Evolutionary conservation across 208 protist genomes (phyloP).

Genomic region (Angomonas desouzai): DNA sequence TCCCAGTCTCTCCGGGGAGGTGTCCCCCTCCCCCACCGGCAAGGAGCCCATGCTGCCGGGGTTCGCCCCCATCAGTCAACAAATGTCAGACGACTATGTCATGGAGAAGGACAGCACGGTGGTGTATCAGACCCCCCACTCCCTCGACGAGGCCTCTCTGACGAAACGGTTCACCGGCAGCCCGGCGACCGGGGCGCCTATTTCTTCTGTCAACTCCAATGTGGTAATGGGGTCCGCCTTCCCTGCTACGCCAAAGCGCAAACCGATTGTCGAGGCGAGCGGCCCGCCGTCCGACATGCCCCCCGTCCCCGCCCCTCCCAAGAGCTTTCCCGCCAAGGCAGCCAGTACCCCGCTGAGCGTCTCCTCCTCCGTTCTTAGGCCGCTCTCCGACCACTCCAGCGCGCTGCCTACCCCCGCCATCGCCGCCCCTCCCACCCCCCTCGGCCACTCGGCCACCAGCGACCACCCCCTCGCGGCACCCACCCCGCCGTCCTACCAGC

Average conservation of each 20-base stretch:
- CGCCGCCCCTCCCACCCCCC: not conserved
- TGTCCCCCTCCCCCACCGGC: not conserved
- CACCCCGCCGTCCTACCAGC: not conserved
- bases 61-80: not conserved
- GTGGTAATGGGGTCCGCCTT: not conserved
- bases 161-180: conserved; percentile 8
- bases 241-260: not conserved
- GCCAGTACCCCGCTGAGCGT: not conserved
- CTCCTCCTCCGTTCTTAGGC: not conserved
- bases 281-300: not conserved
- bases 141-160: not conserved
- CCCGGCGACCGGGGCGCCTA: conserved; percentile 1
- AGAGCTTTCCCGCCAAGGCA: not conserved
- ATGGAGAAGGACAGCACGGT: not conserved
- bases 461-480: not conserved
- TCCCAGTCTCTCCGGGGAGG: not conserved
- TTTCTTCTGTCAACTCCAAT: conserved; percentile 8
- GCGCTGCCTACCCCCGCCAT: not conserved
- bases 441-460: too few species aligned
- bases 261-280: not conserved
- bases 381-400: not conserved
- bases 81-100: not conserved
- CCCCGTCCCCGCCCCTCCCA: not conserved
- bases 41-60: not conserved
- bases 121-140: not conserved